Evolutionary conservation across 345 rosid genomes (phyloP).

Genomic region (Salix brachista): DNA sequence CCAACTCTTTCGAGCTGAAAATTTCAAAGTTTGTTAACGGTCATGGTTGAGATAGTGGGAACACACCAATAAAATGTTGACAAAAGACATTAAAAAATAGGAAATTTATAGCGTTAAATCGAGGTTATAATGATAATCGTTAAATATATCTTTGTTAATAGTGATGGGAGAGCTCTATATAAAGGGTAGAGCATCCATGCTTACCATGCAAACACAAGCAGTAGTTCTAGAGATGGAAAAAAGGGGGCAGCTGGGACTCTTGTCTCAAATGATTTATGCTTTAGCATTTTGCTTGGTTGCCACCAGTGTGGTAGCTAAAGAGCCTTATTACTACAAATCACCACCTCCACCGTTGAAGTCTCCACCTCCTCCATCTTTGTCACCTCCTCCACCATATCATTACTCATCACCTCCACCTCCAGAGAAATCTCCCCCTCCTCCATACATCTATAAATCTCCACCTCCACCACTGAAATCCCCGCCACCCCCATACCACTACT

Average conservation of each 20-base stretch:
- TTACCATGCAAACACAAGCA: background rate
- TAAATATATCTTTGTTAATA: background rate
- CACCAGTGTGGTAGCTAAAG: conserved; percentile 11
- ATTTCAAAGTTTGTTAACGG: background rate
- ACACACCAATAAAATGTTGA: background rate
- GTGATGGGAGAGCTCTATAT: conserved; percentile 19
- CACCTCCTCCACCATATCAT: background rate
- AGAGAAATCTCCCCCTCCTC: background rate
- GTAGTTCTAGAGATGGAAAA: conserved; percentile 13
- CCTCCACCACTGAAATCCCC: background rate
- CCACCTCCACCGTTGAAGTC: conserved; percentile 7
- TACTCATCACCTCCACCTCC: too few species aligned
- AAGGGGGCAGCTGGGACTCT: conserved; percentile 16
- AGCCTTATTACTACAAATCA: conserved; percentile 13
- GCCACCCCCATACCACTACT: background rate
- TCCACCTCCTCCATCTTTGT: background rate
- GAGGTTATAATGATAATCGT: conserved; percentile 19
- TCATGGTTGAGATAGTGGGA: conserved; percentile 1
- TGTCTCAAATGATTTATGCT: conserved; percentile 27
- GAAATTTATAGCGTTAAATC: background rate
- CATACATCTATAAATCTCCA: background rate
- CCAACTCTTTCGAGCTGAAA: background rate
- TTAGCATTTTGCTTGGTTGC: conserved; percentile 27
- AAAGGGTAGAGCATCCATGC: background rate
- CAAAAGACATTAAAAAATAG: background rate